These are phyloP conservation scores for Thielaviopsis musarum DNA, from an alignment of 2,329 filamentous ascomycete species.

Conservation along the genomic window DNA sequence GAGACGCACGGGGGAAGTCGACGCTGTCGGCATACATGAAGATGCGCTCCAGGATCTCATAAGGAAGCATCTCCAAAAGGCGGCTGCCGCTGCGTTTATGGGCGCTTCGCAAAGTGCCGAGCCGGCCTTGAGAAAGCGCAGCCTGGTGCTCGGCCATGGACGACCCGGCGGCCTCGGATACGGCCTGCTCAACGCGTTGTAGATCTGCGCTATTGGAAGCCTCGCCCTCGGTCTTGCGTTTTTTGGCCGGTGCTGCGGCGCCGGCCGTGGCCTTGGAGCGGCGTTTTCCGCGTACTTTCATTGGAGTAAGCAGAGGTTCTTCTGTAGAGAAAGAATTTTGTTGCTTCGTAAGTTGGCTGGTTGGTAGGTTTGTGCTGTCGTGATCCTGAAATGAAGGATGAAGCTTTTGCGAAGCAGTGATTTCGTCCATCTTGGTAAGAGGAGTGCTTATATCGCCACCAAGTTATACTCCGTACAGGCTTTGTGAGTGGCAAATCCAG, in stretches of 20 bases:
- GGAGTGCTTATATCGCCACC: too few species aligned
- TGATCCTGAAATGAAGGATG: too few species aligned
- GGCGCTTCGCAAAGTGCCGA: background rate
- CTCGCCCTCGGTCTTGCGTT: background rate
- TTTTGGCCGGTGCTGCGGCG: background rate
- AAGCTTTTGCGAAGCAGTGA: too few species aligned
- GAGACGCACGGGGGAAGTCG: slow-evolving; percentile 28
- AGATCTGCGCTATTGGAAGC: background rate
- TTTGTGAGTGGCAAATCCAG: too few species aligned
- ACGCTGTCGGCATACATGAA: slow-evolving; percentile 33
- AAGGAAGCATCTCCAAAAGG: slow-evolving; percentile 25
- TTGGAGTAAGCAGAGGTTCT: background rate
- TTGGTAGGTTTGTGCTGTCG: too few species aligned
- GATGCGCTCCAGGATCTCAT: slow-evolving; percentile 37
- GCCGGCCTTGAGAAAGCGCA: background rate
- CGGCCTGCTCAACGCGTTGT: background rate
- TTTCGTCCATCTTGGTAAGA: too few species aligned
- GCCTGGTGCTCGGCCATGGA: background rate
- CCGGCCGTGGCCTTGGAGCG: background rate
- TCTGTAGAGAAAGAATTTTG: background rate
- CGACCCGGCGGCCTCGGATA: background rate
- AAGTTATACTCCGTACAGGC: too few species aligned
- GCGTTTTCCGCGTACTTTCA: background rate
- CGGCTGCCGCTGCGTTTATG: background rate
- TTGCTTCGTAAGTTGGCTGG: background rate